Conservation (phyloP, 495 filamentous ascomycete genomes). For the Aspergillus affinis region DNA sequence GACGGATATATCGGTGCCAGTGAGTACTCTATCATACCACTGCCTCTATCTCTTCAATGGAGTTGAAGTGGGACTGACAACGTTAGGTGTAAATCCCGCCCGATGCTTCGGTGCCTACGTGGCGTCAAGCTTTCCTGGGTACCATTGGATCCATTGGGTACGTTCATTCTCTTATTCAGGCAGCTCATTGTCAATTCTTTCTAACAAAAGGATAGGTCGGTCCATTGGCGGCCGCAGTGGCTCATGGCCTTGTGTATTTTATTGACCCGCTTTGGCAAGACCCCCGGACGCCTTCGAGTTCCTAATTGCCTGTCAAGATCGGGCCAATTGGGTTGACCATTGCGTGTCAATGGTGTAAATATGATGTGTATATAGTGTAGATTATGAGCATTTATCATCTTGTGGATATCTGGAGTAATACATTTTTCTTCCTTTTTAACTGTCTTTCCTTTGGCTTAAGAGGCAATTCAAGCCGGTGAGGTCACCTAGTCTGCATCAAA, state of each 20-base stretch:
- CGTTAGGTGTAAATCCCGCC: slow-evolving; percentile 34
- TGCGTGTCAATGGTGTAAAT: neutral
- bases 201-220: slow-evolving; percentile 26
- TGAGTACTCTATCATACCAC: slow-evolving; percentile 14
- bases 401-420: too few relatives aligned
- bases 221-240: slow-evolving; percentile 27
- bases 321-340: too few relatives aligned
- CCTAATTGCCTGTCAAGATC: neutral
- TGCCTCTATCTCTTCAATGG: neutral
- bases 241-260: slow-evolving; percentile 32
- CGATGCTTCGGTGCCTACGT: slow-evolving; percentile 36
- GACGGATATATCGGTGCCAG: slow-evolving; percentile 46
- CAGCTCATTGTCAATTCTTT: neutral
- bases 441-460: too few relatives aligned
- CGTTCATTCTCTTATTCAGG: slow-evolving; percentile 7
- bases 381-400: too few relatives aligned
- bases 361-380: too few relatives aligned
- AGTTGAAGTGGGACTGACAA: neutral
- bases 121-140: slow-evolving; percentile 27
- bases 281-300: neutral
- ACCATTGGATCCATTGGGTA: slow-evolving; percentile 42
- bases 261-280: slow-evolving; percentile 32
- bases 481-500: too few relatives aligned
- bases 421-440: too few relatives aligned
- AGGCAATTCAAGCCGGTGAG: too few relatives aligned